phyloP scores from a whole-genome alignment of 768 basidiomycete species.

The Phylloporus sp. region DNA sequence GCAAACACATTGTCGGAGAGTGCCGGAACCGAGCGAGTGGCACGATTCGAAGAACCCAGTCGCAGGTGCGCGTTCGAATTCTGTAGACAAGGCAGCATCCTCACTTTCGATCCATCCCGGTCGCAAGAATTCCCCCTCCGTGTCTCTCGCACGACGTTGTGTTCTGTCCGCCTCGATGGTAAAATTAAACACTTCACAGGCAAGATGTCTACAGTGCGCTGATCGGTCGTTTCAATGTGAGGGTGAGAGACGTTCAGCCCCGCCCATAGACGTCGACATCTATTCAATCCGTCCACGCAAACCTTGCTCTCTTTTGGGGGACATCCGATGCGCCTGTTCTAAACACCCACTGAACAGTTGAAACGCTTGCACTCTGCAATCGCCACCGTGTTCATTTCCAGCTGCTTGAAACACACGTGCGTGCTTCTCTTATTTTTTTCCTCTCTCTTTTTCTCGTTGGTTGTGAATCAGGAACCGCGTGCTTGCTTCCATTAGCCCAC shows the following conservation, averaged over 20 bases:
- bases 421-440: constrained; percentile 2
- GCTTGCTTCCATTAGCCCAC: not conserved
- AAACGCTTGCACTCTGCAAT: not conserved
- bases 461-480: not conserved
- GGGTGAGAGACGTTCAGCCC: not conserved
- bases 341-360: not conserved
- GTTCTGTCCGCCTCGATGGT: not conserved
- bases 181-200: not conserved
- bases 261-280: not conserved
- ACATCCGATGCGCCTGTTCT: not conserved
- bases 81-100: not conserved
- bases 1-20: not conserved
- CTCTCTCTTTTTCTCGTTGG: not conserved
- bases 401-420: constrained; percentile 2
- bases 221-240: constrained; percentile 5
- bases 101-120: not conserved
- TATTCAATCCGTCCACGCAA: not conserved
- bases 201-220: not conserved
- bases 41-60: not conserved
- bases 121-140: not conserved
- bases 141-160: not conserved
- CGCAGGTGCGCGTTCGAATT: not conserved
- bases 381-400: not conserved
- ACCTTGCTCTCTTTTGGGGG: not conserved
- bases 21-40: not conserved